A percentile compares a stretch with the other conserved stretches of the same genome.
These are phyloP conservation scores for Trichoderma polysporum DNA, from an alignment of 2,329 filamentous ascomycete species.

Conservation along the genomic window DNA sequence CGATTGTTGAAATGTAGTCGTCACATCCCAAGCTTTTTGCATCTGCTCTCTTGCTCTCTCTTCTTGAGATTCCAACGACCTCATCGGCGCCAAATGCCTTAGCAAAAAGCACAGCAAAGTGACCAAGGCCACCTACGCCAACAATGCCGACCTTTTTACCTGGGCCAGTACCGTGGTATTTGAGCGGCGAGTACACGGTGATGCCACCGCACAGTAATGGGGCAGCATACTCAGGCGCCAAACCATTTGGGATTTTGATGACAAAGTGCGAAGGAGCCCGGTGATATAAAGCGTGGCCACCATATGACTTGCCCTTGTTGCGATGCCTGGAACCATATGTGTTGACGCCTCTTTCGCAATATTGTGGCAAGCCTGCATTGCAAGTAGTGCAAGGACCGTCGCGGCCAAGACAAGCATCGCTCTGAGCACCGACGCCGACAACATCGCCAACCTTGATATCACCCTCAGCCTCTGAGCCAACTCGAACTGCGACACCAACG, in stretches of 20 bases:
- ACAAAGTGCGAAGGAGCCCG: conserved; percentile 47
- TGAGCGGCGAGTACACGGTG: conserved; percentile 64
- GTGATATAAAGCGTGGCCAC: conserved; percentile 46
- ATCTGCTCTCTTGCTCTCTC: conserved; percentile 52
- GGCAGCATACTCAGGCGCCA: conserved; percentile 45
- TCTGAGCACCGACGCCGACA: conserved; percentile 63
- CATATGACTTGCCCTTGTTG: conserved; percentile 41
- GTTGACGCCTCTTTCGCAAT: conserved; percentile 44
- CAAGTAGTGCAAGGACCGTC: conserved; percentile 44
- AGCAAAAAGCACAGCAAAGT: conserved; percentile 68
- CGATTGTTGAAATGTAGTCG: conserved; percentile 43
- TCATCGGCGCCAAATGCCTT: conserved; percentile 64
- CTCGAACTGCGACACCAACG: conserved; percentile 56
- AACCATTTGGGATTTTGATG: conserved; percentile 46
- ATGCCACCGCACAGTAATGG: conserved; percentile 72
- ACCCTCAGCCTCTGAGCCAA: conserved; percentile 48
- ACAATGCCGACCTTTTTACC: conserved; percentile 67
- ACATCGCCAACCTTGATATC: conserved; percentile 61
- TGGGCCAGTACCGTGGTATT: conserved; percentile 61
- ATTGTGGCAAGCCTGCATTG: conserved; percentile 40
- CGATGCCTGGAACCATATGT: conserved; percentile 50
- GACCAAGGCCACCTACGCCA: conserved; percentile 66
- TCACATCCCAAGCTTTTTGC: conserved; percentile 58
- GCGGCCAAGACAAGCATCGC: conserved; percentile 50
- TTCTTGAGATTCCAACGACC: conserved; percentile 60